phyloP scores from a whole-genome alignment of 2,329 filamentous ascomycete species.

The Colletotrichum musae region DNA sequence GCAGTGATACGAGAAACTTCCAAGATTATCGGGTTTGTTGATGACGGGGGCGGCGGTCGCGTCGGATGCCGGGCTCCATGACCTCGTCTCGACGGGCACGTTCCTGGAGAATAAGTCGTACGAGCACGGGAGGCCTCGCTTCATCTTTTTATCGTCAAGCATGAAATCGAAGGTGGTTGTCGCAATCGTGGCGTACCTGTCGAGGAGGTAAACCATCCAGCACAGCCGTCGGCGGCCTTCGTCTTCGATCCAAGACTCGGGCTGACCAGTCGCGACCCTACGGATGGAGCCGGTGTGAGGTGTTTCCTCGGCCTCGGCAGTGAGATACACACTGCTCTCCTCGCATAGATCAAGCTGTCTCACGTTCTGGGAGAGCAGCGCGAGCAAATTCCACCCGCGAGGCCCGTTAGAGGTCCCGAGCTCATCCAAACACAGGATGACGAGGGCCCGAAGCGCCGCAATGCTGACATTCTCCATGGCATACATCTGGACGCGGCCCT shows the following conservation, averaged over 20 bases:
- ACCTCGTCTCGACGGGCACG: constrained; percentile 58
- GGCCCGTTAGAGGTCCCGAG: constrained; percentile 60
- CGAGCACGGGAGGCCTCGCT: constrained; percentile 58
- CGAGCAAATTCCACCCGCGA: constrained; percentile 58
- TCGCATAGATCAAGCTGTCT: constrained; percentile 57
- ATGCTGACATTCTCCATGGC: constrained; percentile 59
- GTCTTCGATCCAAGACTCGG: constrained; percentile 61
- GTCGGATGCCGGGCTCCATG: constrained; percentile 45
- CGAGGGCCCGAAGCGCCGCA: constrained; percentile 55
- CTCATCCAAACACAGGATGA: constrained; percentile 59
- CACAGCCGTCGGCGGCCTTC: constrained; percentile 58
- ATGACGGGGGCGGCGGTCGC: constrained; percentile 46
- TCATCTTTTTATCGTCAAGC: constrained; percentile 56
- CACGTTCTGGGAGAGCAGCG: constrained; percentile 55
- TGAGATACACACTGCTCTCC: constrained; percentile 56
- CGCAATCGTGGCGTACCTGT: constrained; percentile 60
- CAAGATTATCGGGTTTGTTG: constrained; percentile 58
- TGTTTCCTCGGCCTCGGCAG: constrained; percentile 49
- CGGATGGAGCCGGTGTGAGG: constrained; percentile 53
- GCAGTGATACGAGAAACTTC: constrained; percentile 62
- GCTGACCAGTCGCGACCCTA: constrained; percentile 52
- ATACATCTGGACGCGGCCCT: constrained; percentile 57
- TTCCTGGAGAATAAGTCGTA: constrained; percentile 62
- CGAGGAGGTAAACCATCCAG: constrained; percentile 62
- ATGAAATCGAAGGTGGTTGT: constrained; percentile 59